phyloP scores from a whole-genome alignment of 306 rosid species.

The Medicago ruthenica region DNA sequence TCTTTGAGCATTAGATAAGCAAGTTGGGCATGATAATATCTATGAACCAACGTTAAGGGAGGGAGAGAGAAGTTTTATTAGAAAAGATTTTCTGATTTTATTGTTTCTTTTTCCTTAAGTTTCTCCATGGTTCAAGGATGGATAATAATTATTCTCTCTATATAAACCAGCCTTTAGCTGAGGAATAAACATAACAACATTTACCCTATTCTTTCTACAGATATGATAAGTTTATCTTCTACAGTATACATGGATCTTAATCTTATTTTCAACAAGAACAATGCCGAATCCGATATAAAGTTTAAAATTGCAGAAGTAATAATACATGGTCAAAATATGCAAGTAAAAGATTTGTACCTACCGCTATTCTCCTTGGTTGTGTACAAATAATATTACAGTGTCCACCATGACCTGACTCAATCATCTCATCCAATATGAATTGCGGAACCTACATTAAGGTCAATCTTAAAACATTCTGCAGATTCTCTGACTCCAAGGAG shows the following conservation, averaged over 20 bases:
- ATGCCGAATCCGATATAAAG: neutral
- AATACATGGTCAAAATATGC: conserved; percentile 26
- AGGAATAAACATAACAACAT: neutral
- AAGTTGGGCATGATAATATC: no score
- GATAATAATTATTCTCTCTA: neutral
- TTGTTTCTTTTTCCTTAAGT: neutral
- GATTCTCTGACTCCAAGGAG: conserved; percentile 15
- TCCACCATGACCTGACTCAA: conserved; percentile 81
- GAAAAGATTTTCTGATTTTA: neutral
- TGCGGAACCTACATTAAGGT: conserved; percentile 80
- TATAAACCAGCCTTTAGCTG: neutral
- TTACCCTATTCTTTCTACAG: neutral
- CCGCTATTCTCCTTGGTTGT: conserved; percentile 99
- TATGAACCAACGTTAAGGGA: no score
- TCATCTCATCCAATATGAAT: conserved; percentile 92
- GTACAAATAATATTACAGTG: conserved; percentile 86
- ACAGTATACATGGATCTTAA: neutral
- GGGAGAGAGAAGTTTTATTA: no score
- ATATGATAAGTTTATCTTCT: no score
- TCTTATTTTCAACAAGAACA: conserved; percentile 5
- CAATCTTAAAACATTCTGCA: conserved; percentile 27
- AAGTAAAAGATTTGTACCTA: conserved; percentile 49
- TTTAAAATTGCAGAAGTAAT: conserved; percentile 28
- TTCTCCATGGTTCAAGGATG: neutral
- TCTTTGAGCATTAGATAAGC: no score